Base-by-base conservation (phyloP, 148 eudicot genomes). In the Drosera capensis region DNA sequence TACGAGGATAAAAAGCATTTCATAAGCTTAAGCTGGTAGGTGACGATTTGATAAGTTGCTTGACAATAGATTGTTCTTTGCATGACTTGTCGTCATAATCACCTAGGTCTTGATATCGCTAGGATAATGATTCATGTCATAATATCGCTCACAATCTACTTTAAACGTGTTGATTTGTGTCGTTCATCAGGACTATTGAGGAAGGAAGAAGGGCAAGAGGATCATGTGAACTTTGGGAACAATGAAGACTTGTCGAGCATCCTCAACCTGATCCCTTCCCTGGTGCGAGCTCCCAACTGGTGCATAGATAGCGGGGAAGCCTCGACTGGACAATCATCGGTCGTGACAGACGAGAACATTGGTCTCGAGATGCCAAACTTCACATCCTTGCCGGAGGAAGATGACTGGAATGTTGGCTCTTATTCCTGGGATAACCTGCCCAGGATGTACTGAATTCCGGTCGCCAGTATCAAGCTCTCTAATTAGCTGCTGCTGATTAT, bases 361-460 rank as follows among this genome's bases (percentile, higher is more conserved):
- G 55, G 23, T 11, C 43, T 40, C 15, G 65, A 65, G 3, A 48
- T 45, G 40, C 55, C 34, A 2, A 54, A 60, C 3, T 35, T 25
- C 23, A 44, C 66, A 8, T 25, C 43, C 14, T 51, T 60, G 43
- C 63, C 51, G 5, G 41, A 40, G 54, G 71, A 56, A 19, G 59
- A 46, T 47, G 50, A 46, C 39, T 62, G 68, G 70, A 63, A 57
- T 53, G 48, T 63, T 15, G 68, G 57, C 8, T 34, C 52, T 1
- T 70, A 65, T 54, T 14, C 55, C 43, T 75, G 86, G 94, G 74
- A 72, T 45, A 78, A 72, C 66, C 51, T 82, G 68, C 80, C 86
- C 2, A 64, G 67, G 26, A 69, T 78, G 23, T 70, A 61, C 57
- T 73, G 31, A 43, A 25, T 5, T 3, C 14, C 11, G 3, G 8